Evolutionary conservation across 108 stramenopile genomes (phyloP).

Genomic region (Cyclotella cryptica): DNA sequence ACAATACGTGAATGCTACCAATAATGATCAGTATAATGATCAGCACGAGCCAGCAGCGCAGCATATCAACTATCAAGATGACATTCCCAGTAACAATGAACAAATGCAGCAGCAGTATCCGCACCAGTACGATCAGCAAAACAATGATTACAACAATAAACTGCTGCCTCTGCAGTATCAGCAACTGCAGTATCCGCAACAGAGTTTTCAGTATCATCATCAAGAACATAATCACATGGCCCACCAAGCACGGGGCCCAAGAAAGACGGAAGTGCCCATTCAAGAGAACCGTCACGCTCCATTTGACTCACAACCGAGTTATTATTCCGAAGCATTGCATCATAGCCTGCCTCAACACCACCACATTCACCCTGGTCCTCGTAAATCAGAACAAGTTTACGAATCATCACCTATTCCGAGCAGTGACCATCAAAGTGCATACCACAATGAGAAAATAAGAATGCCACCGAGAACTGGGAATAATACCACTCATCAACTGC

Average conservation of each 20-base stretch:
- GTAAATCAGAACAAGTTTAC: neutral
- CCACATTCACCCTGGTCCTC: neutral
- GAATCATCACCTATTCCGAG: neutral
- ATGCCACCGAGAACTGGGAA: neutral
- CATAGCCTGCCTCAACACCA: neutral
- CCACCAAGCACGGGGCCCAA: too few relatives aligned
- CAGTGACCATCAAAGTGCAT: neutral
- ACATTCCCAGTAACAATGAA: neutral
- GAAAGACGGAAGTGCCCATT: neutral
- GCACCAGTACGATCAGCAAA: neutral
- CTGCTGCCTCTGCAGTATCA: neutral
- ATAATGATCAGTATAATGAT: neutral
- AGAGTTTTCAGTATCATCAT: neutral
- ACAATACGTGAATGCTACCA: slow-evolving; percentile 24
- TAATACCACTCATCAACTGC: neutral
- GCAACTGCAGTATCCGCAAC: neutral
- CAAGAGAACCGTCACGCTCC: too few relatives aligned
- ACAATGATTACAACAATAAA: neutral
- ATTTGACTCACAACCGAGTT: too few relatives aligned
- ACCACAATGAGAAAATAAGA: neutral
- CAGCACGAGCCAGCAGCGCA: neutral
- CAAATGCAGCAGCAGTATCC: neutral
- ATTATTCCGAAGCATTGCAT: too few relatives aligned
- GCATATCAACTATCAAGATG: neutral
- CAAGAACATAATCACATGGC: neutral